Evolutionary conservation across 345 rosid genomes (phyloP).

Genomic region (Brassica rapa): DNA sequence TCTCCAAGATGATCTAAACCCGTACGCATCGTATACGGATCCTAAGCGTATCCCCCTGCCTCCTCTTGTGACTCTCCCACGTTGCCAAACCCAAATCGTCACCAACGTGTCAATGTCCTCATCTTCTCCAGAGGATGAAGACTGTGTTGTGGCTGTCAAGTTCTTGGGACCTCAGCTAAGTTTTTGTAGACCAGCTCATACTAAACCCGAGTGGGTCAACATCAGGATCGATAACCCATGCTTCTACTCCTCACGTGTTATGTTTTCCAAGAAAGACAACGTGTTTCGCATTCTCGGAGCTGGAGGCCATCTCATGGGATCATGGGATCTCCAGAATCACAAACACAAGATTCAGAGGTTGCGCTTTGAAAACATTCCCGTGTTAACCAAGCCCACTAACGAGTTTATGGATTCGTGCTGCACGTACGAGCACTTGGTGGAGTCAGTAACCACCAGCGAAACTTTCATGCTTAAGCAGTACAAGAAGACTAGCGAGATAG

Average conservation of each 20-base stretch:
- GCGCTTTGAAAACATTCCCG: not conserved
- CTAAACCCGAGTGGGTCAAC: not conserved
- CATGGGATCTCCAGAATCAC: not conserved
- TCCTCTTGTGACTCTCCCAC: too few species aligned
- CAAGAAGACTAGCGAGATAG: not conserved
- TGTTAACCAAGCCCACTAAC: not conserved
- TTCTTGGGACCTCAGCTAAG: too few species aligned
- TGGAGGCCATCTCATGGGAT: too few species aligned
- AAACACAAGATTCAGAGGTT: not conserved
- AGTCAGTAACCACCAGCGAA: not conserved
- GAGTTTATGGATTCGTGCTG: not conserved
- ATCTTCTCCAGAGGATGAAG: too few species aligned
- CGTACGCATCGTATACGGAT: too few species aligned
- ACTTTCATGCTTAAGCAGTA: not conserved
- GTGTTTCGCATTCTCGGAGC: not conserved
- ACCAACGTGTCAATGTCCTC: too few species aligned
- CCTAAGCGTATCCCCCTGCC: too few species aligned
- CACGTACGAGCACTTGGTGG: not conserved
- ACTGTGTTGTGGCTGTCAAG: too few species aligned
- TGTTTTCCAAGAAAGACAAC: not conserved
- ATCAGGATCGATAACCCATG: not conserved
- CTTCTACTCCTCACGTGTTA: not conserved
- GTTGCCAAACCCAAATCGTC: too few species aligned
- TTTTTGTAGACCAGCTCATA: not conserved
- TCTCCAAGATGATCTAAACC: too few species aligned